Base-by-base conservation (phyloP, 1,284 basidiomycete species). In the Filobasidium uniguttulatum region DNA sequence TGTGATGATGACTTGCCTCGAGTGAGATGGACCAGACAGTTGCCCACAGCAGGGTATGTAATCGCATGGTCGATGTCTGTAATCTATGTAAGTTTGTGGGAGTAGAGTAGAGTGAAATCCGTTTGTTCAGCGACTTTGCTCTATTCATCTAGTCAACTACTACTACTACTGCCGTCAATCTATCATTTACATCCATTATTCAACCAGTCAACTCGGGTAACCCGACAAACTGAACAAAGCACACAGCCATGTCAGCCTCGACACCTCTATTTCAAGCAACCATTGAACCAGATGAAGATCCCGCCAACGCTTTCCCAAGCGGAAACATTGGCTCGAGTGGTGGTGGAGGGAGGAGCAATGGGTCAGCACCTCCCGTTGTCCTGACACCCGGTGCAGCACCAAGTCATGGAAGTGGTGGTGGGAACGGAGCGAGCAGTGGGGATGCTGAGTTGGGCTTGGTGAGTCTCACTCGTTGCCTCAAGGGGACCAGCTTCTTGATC, bases 241-340 rank as follows among this genome's bases (percentile, higher is more conserved):
- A 14, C 2, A n/a, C 38, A 1, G 19, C 47, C 25, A 64, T 63
- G 61, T 49, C 63, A 7, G 55, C 60, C 25, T 60, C 56, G 8
- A 61, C 64, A 6, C 64, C 68, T 10, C 54, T 68, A 15, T 59
- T 70, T 9, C 63, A 65, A 8, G 65, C 64, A n/a, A 66, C 63
- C n/a, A 71, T 71, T 23, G 69, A 71, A 53, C 62, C 69, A 12
- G 69, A 71, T 57, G 65, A 67, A 15, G 65, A 68, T 45, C 55
- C 45, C 19, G 23, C 47, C 9, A 30, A 48, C 3, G 33, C 46
- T 4, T 52, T 62, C 23, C 64, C 62, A 3, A 48, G 53, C 17
- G 68, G 68, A 14, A 65, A 63, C 50, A 70, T 70, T 33, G 68
- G 67, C 3, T 48, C 56, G 20, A 20, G 47, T 19, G 36, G 56